Conservation (phyloP, 176 grass and related monocot species). For the Avena sativa region DNA sequence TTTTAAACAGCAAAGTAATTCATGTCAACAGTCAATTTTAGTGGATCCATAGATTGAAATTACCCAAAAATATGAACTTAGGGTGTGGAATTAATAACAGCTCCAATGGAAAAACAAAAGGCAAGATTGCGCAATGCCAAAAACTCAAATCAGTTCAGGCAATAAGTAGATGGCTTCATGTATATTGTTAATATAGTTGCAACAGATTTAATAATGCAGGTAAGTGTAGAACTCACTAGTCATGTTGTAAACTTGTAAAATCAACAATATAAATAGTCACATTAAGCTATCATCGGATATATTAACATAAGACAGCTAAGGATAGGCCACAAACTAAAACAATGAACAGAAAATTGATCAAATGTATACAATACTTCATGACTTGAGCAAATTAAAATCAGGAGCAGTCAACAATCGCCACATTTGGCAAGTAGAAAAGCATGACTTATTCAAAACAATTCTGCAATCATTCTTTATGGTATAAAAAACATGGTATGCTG, state of each 20-base stretch:
- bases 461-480: not conserved
- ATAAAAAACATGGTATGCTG: not conserved
- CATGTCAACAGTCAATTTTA: not conserved
- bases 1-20: not conserved
- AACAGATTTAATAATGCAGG: not conserved
- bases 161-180: not conserved
- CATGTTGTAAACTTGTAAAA: slow-evolving; percentile 10
- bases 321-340: not conserved
- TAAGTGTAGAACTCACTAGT: not conserved
- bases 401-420: not conserved
- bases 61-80: not conserved
- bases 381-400: not conserved
- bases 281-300: not conserved
- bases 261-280: not conserved
- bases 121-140: not conserved
- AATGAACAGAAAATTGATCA: not conserved
- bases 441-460: not conserved
- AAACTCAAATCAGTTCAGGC: not conserved
- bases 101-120: not conserved
- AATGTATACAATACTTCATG: not conserved
- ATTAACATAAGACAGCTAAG: not conserved
- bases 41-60: not conserved
- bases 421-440: not conserved
- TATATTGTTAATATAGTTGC: not conserved
- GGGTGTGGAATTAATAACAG: not conserved